Conservation (phyloP, 2,329 filamentous ascomycete genomes). For the Trichoderma breve region DNA sequence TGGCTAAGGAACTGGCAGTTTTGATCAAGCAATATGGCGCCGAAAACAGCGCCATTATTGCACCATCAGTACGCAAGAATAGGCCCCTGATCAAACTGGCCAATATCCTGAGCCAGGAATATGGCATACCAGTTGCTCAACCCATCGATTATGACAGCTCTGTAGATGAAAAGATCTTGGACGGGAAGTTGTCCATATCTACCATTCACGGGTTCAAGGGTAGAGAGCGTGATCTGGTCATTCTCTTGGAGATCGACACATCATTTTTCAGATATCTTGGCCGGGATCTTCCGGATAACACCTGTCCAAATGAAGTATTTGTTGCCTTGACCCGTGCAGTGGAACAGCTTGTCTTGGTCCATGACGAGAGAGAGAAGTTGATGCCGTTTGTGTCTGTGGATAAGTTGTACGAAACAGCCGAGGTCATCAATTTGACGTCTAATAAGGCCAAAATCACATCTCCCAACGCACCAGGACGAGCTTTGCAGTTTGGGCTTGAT, state of each 20-base stretch:
- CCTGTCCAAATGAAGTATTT: constrained; percentile 31
- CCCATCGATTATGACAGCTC: constrained; percentile 4
- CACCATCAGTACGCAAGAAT: neutral
- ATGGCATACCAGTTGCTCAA: neutral
- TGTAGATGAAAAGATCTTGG: constrained; percentile 28
- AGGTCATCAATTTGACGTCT: constrained; percentile 10
- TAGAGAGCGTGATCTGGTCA: constrained; percentile 31
- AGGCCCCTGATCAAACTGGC: neutral
- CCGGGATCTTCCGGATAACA: constrained; percentile 30
- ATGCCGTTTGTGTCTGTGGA: constrained; percentile 29
- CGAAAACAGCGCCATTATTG: constrained; percentile 4
- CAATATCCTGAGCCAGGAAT: neutral
- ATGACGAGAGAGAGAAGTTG: constrained; percentile 20
- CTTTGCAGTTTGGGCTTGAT: constrained; percentile 20
- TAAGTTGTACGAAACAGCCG: constrained; percentile 22
- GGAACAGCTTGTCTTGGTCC: constrained; percentile 31
- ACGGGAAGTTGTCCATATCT: constrained; percentile 32
- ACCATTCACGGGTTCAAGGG: constrained; percentile 36
- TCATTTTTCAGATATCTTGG: constrained; percentile 28
- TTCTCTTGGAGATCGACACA: constrained; percentile 29
- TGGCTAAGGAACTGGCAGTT: constrained; percentile 18
- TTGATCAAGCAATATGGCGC: constrained; percentile 10
- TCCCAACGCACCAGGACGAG: constrained; percentile 17
- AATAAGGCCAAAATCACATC: neutral
- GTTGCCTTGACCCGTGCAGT: constrained; percentile 32